Conservation (phyloP, 768 basidiomycete species). For the Kwoniella newhampshirensis region DNA sequence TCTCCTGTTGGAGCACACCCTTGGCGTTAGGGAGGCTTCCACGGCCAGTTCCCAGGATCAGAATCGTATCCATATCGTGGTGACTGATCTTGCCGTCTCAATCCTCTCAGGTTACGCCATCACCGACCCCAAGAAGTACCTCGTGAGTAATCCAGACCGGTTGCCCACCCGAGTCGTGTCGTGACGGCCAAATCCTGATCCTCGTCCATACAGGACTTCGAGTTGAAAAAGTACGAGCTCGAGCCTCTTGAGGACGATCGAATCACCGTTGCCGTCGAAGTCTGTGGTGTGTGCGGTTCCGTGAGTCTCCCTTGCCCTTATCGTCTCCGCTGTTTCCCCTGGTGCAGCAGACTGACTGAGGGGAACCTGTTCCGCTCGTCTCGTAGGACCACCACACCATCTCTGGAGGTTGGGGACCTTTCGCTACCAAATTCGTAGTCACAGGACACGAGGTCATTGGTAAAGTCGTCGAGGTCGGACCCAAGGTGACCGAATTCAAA, state of each 20-base stretch:
- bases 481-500: constrained; percentile 49
- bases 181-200: neutral
- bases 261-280: constrained; percentile 50
- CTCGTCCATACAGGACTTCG: constrained; percentile 39
- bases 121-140: constrained; percentile 50
- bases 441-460: constrained; percentile 53
- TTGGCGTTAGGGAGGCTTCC: neutral
- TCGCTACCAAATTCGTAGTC: constrained; percentile 44
- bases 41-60: constrained; percentile 5
- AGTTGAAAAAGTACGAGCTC: constrained; percentile 50
- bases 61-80: constrained; percentile 3
- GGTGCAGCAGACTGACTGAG: neutral
- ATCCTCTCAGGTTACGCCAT: constrained; percentile 41
- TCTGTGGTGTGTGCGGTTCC: constrained; percentile 48
- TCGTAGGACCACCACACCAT: constrained; percentile 53
- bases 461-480: constrained; percentile 50
- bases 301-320: constrained; percentile 24
- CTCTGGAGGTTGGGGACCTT: constrained; percentile 53
- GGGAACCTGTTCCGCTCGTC: neutral
- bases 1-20: constrained; percentile 9
- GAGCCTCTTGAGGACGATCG: constrained; percentile 45
- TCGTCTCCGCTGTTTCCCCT: neutral
- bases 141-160: constrained; percentile 24
- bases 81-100: constrained; percentile 1
- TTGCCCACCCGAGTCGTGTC: too few species aligned